Conservation (phyloP, 2,329 filamentous ascomycete genomes). For the Remersonia thermophila region DNA sequence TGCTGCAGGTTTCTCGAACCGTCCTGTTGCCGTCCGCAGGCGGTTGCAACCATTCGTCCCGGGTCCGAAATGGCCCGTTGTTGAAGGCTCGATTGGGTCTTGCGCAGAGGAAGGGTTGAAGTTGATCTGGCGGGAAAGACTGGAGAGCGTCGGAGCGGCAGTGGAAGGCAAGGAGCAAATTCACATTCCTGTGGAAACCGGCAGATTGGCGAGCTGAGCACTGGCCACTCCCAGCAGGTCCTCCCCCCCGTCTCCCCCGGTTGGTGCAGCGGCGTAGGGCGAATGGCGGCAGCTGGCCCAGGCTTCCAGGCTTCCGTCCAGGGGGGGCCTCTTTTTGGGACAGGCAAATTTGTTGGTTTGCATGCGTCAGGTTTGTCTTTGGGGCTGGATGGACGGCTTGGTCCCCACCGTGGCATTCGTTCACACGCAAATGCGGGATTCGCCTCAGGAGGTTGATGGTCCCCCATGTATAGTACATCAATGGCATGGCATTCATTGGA, state of each 20-base stretch:
- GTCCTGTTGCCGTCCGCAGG: conserved; percentile 4
- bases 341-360: conserved; percentile 6
- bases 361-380: not conserved
- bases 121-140: not conserved
- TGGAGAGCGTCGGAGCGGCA: conserved; percentile 11
- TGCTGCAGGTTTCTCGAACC: conserved; percentile 1
- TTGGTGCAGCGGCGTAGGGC: conserved; percentile 4
- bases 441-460: too few species aligned
- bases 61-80: too few species aligned
- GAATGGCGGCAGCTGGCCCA: conserved; percentile 5
- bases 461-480: too few species aligned
- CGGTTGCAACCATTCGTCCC: not conserved
- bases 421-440: not conserved
- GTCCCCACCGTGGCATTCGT: too few species aligned
- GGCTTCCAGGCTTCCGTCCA: conserved; percentile 2
- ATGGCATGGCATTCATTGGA: too few species aligned
- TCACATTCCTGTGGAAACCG: conserved; percentile 28
- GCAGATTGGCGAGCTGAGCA: conserved; percentile 18
- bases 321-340: conserved; percentile 1
- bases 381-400: too few species aligned
- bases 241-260: too few species aligned
- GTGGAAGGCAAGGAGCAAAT: conserved; percentile 14
- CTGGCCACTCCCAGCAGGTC: conserved; percentile 6
- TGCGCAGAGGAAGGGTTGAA: too few species aligned
- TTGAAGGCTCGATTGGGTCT: too few species aligned